Conservation (phyloP, 176 grass and related monocot species). For the Avena eriantha region DNA sequence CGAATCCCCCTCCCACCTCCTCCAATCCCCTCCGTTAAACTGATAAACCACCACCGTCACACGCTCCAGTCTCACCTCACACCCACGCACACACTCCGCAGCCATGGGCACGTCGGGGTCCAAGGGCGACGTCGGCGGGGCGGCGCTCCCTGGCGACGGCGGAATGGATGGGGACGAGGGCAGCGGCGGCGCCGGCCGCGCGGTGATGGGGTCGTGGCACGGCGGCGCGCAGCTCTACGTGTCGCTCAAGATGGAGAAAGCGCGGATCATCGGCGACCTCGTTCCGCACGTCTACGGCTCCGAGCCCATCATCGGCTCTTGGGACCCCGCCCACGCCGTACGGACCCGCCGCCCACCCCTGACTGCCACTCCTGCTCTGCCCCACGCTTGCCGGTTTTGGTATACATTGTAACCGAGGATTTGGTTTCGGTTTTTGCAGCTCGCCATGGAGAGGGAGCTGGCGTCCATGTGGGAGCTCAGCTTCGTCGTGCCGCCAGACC, state of each 20-base stretch:
- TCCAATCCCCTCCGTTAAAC: neutral
- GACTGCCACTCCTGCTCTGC: neutral
- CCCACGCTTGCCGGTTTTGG: neutral
- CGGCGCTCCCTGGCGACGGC: neutral
- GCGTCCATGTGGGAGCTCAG: slow-evolving; percentile 98
- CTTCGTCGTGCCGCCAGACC: slow-evolving; percentile 92
- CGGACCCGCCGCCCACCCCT: neutral
- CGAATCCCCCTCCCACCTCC: slow-evolving; percentile 8
- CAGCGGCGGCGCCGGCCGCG: slow-evolving; percentile 29
- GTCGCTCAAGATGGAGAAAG: slow-evolving; percentile 97
- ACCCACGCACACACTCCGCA: neutral
- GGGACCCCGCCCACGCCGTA: slow-evolving; percentile 87
- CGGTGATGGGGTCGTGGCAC: slow-evolving; percentile 62
- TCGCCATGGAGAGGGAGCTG: slow-evolving; percentile 92
- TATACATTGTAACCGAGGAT: neutral
- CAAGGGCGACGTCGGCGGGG: slow-evolving; percentile 40
- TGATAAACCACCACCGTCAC: slow-evolving; percentile 23
- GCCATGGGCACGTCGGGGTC: slow-evolving; percentile 65
- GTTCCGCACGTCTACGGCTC: slow-evolving; percentile 95
- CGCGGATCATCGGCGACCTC: slow-evolving; percentile 79
- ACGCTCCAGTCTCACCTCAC: neutral
- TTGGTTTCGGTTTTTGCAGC: slow-evolving; percentile 39
- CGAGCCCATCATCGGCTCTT: slow-evolving; percentile 87
- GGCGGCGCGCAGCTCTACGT: slow-evolving; percentile 94
- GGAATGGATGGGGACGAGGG: slow-evolving; percentile 24